Evolutionary conservation across 148 eudicot species (phyloP).

Genomic region (Cornus controversa): DNA sequence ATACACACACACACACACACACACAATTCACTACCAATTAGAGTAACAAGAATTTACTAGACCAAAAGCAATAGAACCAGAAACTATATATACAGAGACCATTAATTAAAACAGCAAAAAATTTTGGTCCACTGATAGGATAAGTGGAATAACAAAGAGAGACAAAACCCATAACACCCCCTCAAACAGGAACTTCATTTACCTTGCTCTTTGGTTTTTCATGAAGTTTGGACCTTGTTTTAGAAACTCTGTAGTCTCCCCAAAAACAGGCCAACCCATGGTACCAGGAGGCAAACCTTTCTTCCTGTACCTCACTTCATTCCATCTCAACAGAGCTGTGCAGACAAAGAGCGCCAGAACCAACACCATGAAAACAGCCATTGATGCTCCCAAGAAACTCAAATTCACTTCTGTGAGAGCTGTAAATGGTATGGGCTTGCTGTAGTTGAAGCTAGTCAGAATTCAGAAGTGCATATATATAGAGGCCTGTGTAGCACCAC

Average conservation of each 20-base stretch:
- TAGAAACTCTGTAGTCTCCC: slow-evolving; percentile 93
- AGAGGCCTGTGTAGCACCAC: too few species aligned
- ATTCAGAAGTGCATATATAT: too few species aligned
- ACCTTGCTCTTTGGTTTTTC: slow-evolving; percentile 89
- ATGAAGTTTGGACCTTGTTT: slow-evolving; percentile 91
- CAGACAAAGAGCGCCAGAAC: slow-evolving; percentile 34
- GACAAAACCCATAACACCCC: background rate
- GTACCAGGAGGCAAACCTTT: slow-evolving; percentile 93
- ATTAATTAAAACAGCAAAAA: background rate
- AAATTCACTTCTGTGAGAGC: slow-evolving; percentile 12
- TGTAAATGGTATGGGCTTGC: slow-evolving; percentile 29
- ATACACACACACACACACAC: too few species aligned
- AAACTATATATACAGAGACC: background rate
- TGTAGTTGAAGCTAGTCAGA: slow-evolving; percentile 21
- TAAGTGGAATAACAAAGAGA: background rate
- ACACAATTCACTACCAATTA: too few species aligned
- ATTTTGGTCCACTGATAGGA: background rate
- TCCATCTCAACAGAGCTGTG: slow-evolving; percentile 75
- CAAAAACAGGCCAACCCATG: slow-evolving; percentile 98
- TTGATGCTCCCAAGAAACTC: slow-evolving; percentile 34
- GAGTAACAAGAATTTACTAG: background rate
- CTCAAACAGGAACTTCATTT: background rate
- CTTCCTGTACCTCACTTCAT: slow-evolving; percentile 70
- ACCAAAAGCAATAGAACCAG: background rate
- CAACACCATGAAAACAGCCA: slow-evolving; percentile 51